Base-by-base conservation (phyloP, 1,284 basidiomycete species). In the Marasmius oreades region DNA sequence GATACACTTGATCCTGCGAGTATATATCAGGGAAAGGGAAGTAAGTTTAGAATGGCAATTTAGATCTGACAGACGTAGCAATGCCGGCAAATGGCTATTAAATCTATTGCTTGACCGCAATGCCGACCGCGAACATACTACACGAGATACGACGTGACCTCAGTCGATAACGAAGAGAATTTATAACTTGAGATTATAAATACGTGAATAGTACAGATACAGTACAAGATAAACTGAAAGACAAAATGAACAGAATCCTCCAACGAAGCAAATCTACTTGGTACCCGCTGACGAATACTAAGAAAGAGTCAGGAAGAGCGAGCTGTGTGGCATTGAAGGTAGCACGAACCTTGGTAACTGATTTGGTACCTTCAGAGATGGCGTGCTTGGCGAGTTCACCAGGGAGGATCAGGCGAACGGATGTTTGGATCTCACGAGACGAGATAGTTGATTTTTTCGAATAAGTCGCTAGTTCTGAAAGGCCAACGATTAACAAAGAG, bases 391-490 rank as follows among this genome's bases (percentile, higher is more conserved):
- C 86, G 45, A 90, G 80, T 73, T 92, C 91, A 74, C 90, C 90
- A 64, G 93, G 93, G 3, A 96, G 86, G 73, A 96, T 95, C 44
- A 96, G 83, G 60, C 93, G 89, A 51, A 95, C 92, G 54, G 90
- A 84, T 50, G 93, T 95, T 75, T 95, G 93, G 67, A 95, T 95
- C 75, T 95, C 93, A 59, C 93, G 90, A 50, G 92, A 94, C 55
- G 93, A 94, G 76, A 95, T 95, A 54, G 93, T 96, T 11, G 92
- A 93, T 77, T 93, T 93, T 81, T 94, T 93, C 61, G 92, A 94
- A 82, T 95, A 95, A 3, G 88, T 81, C 37, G 93, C 92, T 63
- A 96, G 89, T 79, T 94, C 86, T 88, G 45, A 10, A 55, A 52
- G 28, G 16, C 23, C 3, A 31, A 33, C 11, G 48, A 18, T 33